These are phyloP conservation scores for Lactuca sativa DNA, from an alignment of 129 eudicot genomes.

Conservation along the genomic window DNA sequence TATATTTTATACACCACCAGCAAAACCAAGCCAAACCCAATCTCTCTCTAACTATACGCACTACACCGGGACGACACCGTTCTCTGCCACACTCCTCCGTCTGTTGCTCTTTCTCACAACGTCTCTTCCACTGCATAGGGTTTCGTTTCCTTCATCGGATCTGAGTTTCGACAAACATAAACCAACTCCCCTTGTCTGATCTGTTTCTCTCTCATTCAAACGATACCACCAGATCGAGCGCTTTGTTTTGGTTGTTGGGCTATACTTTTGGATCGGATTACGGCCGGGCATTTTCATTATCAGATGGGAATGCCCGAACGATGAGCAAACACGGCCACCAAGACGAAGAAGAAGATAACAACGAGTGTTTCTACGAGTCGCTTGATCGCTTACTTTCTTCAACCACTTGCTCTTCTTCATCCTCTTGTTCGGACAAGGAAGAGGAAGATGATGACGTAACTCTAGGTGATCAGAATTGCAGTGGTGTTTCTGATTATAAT, in stretches of 20 bases:
- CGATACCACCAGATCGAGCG: constrained; percentile 15
- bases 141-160: constrained; percentile 35
- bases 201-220: constrained; percentile 14
- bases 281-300: constrained; percentile 53
- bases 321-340: constrained; percentile 60
- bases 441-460: constrained; percentile 19
- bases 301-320: constrained; percentile 71
- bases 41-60: constrained; percentile 8
- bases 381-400: constrained; percentile 88
- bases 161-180: constrained; percentile 26
- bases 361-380: constrained; percentile 74
- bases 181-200: constrained; percentile 16
- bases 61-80: constrained; percentile 39
- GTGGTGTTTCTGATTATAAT: constrained; percentile 25
- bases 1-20: constrained; percentile 7
- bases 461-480: constrained; percentile 13
- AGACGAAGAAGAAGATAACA: constrained; percentile 35
- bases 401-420: constrained; percentile 66
- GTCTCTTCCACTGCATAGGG: constrained; percentile 19
- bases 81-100: constrained; percentile 25
- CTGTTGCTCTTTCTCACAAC: constrained; percentile 26
- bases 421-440: constrained; percentile 31
- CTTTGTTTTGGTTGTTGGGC: neutral
- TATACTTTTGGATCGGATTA: constrained; percentile 22
- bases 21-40: constrained; percentile 23